Conservation (phyloP, 148 eudicot species). For the Nyssa sinensis region DNA sequence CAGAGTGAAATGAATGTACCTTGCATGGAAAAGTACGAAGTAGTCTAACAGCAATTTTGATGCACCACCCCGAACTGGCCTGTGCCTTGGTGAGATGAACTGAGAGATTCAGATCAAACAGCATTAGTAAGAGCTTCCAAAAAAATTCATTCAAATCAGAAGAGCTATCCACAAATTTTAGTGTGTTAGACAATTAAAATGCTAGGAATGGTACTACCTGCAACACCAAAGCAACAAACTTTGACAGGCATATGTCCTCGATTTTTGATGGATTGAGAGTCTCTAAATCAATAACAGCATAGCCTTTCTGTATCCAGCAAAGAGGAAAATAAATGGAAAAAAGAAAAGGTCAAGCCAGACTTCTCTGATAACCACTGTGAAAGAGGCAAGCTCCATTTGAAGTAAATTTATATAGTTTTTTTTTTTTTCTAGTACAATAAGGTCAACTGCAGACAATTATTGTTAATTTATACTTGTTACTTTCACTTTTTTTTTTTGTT, state of each 20-base stretch:
- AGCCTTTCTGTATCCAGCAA: conserved; percentile 65
- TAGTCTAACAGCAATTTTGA: conserved; percentile 62
- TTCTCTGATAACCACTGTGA: neutral
- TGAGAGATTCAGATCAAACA: conserved; percentile 24
- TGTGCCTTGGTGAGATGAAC: conserved; percentile 87
- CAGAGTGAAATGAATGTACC: conserved; percentile 36
- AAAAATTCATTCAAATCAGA: neutral
- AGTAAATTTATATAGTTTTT: neutral
- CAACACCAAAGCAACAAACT: conserved; percentile 57
- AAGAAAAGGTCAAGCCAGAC: neutral
- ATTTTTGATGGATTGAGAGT: conserved; percentile 45
- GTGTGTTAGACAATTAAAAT: neutral
- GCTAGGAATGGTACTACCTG: conserved; percentile 54
- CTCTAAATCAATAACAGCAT: conserved; percentile 66
- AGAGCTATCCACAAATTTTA: too few relatives aligned
- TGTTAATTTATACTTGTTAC: too few relatives aligned
- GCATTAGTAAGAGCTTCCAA: conserved; percentile 1
- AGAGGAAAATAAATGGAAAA: neutral
- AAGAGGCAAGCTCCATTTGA: neutral
- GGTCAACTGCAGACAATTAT: neutral
- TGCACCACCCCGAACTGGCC: conserved; percentile 88
- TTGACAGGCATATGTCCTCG: conserved; percentile 62
- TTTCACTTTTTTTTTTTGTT: too few relatives aligned
- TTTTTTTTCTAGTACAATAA: neutral
- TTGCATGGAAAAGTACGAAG: conserved; percentile 84